Evolutionary conservation across 768 basidiomycete genomes (phyloP).

Genomic region (Amanita fuliginea): DNA sequence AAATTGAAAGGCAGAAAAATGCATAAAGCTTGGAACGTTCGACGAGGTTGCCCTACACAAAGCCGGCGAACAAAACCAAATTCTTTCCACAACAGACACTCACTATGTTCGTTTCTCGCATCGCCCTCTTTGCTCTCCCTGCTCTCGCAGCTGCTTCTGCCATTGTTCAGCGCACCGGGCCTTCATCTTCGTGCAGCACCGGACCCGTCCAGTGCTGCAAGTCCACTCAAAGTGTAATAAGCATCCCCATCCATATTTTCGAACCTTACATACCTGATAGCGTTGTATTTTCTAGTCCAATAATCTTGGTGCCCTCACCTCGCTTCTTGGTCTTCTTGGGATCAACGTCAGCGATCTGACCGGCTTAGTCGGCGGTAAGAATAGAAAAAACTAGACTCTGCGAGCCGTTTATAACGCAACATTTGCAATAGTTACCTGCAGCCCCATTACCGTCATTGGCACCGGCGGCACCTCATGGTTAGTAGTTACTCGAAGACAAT

Average conservation of each 20-base stretch:
- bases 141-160: background rate
- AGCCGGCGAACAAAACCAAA: background rate
- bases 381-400: background rate
- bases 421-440: background rate
- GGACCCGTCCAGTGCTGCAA: constrained; percentile 3
- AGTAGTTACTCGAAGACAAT: background rate
- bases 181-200: background rate
- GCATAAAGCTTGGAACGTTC: background rate
- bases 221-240: background rate
- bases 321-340: background rate
- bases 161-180: background rate
- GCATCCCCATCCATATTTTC: background rate
- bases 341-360: background rate
- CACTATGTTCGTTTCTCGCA: background rate
- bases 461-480: background rate
- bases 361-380: constrained; percentile 1
- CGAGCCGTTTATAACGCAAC: background rate
- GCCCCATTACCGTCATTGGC: background rate
- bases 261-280: background rate
- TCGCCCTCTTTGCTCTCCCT: constrained; percentile 1
- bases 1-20: background rate
- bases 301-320: background rate
- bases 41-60: background rate
- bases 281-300: background rate
- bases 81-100: background rate